These are phyloP conservation scores for Penicillium brasilianum DNA, from an alignment of 2,329 filamentous ascomycete species.

Conservation along the genomic window DNA sequence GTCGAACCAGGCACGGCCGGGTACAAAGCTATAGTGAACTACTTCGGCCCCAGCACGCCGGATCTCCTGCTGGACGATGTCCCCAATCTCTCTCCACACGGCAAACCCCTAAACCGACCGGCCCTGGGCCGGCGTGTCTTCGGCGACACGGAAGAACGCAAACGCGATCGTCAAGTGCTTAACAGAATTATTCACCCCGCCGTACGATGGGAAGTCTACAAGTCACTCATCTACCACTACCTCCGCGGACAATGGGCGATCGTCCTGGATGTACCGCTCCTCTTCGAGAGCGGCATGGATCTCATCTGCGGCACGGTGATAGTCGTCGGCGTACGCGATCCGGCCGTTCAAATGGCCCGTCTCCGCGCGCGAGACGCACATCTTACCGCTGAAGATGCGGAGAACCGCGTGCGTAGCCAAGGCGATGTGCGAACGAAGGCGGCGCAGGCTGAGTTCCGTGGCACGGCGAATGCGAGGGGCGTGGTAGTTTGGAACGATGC, in stretches of 20 bases:
- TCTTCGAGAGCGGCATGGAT: conserved; percentile 90
- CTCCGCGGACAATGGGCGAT: conserved; percentile 81
- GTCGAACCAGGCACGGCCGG: conserved; percentile 89
- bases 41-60: conserved; percentile 83
- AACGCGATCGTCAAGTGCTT: conserved; percentile 73
- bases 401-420: conserved; percentile 85
- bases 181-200: conserved; percentile 94
- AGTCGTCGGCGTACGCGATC: conserved; percentile 83
- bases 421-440: conserved; percentile 85
- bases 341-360: conserved; percentile 79
- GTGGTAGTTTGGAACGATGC: conserved; percentile 92
- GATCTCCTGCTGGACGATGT: conserved; percentile 73
- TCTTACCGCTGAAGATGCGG: conserved; percentile 81
- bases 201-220: conserved; percentile 81
- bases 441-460: conserved; percentile 68
- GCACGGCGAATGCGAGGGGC: conserved; percentile 62
- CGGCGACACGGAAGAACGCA: conserved; percentile 72
- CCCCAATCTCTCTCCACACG: conserved; percentile 31
- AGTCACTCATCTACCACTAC: conserved; percentile 73
- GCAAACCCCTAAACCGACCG: conserved; percentile 77
- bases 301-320: conserved; percentile 81
- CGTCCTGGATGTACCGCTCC: conserved; percentile 85
- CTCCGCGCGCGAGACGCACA: conserved; percentile 77
- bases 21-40: conserved; percentile 78
- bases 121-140: conserved; percentile 87